Evolutionary conservation across 2,329 filamentous ascomycete genomes (phyloP).

Genomic region (Xylariomycetidae sp.): DNA sequence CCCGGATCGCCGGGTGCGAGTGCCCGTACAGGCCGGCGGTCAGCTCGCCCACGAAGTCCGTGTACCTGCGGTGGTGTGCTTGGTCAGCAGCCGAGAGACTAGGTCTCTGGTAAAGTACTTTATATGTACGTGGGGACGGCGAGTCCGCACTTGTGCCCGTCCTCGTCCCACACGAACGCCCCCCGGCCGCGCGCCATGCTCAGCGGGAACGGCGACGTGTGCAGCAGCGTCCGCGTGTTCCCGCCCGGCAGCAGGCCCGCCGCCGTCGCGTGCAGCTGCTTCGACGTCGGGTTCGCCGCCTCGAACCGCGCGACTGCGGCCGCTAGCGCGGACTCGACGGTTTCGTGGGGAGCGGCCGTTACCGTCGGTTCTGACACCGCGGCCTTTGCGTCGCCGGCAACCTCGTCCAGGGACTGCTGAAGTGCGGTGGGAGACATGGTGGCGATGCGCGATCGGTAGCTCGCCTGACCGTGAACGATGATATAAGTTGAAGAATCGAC

Average conservation of each 20-base stretch:
- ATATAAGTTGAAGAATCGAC: too few relatives aligned
- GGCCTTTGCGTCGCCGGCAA: too few relatives aligned
- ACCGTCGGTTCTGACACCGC: too few relatives aligned
- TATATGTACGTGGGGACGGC: conserved; percentile 8
- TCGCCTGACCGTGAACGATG: too few relatives aligned
- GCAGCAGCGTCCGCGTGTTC: conserved; percentile 24
- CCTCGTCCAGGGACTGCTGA: too few relatives aligned
- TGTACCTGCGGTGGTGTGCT: conserved; percentile 38
- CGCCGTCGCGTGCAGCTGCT: conserved; percentile 32
- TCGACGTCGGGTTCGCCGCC: conserved; percentile 32
- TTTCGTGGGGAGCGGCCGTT: conserved; percentile 2
- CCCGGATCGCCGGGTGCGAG: conserved; percentile 47
- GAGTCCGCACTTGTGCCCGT: conserved; percentile 28
- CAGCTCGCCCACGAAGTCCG: conserved; percentile 58
- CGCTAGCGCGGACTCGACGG: conserved; percentile 24
- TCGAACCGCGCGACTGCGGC: conserved; percentile 29
- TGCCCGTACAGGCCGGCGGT: conserved; percentile 63
- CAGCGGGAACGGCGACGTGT: conserved; percentile 38
- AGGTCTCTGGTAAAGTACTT: not conserved
- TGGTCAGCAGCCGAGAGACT: too few relatives aligned
- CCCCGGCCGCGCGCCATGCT: conserved; percentile 32
- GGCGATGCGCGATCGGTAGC: too few relatives aligned
- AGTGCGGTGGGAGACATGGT: too few relatives aligned
- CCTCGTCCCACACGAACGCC: conserved; percentile 33
- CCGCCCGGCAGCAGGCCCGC: conserved; percentile 22